Conservation (phyloP, 192 early-diverging fungal species). For the Funneliformis mosseae region DNA sequence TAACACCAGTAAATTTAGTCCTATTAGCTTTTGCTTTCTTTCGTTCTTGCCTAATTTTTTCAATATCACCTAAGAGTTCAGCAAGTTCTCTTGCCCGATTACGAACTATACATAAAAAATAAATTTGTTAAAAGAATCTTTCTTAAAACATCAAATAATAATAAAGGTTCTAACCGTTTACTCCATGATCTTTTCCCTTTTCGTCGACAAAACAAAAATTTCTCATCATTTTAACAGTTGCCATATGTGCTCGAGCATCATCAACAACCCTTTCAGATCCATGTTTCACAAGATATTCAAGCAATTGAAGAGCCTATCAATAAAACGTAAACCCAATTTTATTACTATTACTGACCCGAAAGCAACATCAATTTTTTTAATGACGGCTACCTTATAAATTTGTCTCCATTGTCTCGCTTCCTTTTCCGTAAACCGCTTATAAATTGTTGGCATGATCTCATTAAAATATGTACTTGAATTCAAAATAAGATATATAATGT, state of each 20-base stretch:
- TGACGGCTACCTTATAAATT: constrained; percentile 84
- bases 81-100: constrained; percentile 89
- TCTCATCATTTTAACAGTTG: constrained; percentile 85
- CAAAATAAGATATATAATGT: neutral
- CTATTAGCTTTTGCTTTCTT: constrained; percentile 88
- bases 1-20: constrained; percentile 84
- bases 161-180: constrained; percentile 75
- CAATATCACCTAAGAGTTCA: constrained; percentile 77
- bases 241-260: constrained; percentile 79
- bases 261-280: constrained; percentile 93
- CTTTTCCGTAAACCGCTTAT: constrained; percentile 83
- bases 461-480: constrained; percentile 80
- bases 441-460: constrained; percentile 95
- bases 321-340: constrained; percentile 9
- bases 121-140: neutral
- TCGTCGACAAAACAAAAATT: constrained; percentile 92
- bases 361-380: neutral
- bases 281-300: constrained; percentile 95
- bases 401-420: constrained; percentile 86
- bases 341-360: neutral
- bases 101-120: constrained; percentile 58
- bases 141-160: neutral
- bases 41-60: constrained; percentile 82
- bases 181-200: constrained; percentile 95
- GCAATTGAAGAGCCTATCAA: constrained; percentile 78